phyloP scores from a whole-genome alignment of 352 stramenopile genomes.

The Phytophthora rubi region DNA sequence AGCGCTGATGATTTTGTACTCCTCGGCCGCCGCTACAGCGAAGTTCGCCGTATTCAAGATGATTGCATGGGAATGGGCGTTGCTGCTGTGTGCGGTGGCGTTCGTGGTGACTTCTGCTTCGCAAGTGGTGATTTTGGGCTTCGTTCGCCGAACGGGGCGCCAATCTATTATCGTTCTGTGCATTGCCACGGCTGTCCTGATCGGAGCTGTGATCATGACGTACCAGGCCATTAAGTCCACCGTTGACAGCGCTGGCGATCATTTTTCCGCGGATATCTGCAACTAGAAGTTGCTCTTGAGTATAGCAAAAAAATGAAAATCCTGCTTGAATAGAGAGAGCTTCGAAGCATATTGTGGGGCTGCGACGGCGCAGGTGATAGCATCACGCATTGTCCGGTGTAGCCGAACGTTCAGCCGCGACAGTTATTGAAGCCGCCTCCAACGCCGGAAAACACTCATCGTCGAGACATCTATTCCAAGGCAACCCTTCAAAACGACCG shows the following conservation, averaged over 20 bases:
- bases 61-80: conserved; percentile 63
- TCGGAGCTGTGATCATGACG: conserved; percentile 57
- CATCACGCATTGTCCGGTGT: no score
- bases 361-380: no score
- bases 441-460: no score
- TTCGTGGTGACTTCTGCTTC: conserved; percentile 57
- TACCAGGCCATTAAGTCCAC: conserved; percentile 60
- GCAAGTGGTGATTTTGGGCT: conserved; percentile 59
- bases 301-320: conserved; percentile 2
- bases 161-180: conserved; percentile 74
- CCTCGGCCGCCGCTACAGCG: conserved; percentile 52
- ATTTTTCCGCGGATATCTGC: conserved; percentile 46
- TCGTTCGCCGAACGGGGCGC: conserved; percentile 53
- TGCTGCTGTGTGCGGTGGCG: conserved; percentile 46
- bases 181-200: conserved; percentile 48
- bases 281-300: conserved; percentile 25
- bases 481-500: no score
- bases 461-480: no score
- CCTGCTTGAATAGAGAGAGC: not conserved
- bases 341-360: no score
- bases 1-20: conserved; percentile 62
- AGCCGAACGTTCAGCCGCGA: no score
- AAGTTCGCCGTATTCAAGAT: conserved; percentile 70
- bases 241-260: conserved; percentile 48
- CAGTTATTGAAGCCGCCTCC: no score